Percentiles rank a stretch among this genome's conserved stretches.
phyloP scores from a whole-genome alignment of 1,284 basidiomycete genomes.

The Boletus hoseneyae region DNA sequence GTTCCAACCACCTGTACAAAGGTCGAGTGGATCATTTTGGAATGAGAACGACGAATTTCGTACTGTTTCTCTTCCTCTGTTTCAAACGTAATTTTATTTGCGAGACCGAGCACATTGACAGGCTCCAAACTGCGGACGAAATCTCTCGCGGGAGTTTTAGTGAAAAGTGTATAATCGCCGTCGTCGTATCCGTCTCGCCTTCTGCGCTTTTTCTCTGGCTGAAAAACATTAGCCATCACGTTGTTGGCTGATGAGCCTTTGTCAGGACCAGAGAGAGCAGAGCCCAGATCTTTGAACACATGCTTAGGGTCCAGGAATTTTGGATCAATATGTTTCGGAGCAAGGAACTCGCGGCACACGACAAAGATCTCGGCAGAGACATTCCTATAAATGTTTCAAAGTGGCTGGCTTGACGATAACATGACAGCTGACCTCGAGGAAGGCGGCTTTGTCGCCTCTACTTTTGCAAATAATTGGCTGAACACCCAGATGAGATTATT shows the following conservation, averaged over 20 bases:
- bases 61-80: slow-evolving; percentile 85
- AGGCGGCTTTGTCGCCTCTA: slow-evolving; percentile 98
- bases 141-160: slow-evolving; percentile 66
- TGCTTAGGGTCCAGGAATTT: slow-evolving; percentile 98
- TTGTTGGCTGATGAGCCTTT: slow-evolving; percentile 56
- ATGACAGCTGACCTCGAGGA: slow-evolving; percentile 74
- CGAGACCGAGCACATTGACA: slow-evolving; percentile 76
- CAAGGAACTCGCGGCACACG: slow-evolving; percentile 93
- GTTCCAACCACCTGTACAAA: slow-evolving; percentile 60
- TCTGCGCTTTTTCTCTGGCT: slow-evolving; percentile 94
- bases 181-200: slow-evolving; percentile 96
- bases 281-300: slow-evolving; percentile 90
- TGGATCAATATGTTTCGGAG: slow-evolving; percentile 94
- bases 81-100: slow-evolving; percentile 82
- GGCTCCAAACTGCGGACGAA: slow-evolving; percentile 77
- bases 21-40: slow-evolving; percentile 4
- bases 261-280: slow-evolving; percentile 47
- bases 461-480: slow-evolving; percentile 92
- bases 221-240: slow-evolving; percentile 86
- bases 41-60: slow-evolving; percentile 23
- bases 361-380: slow-evolving; percentile 99
- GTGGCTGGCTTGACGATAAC: slow-evolving; percentile 1
- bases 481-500: slow-evolving; percentile 99
- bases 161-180: slow-evolving; percentile 91
- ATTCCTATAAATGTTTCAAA: slow-evolving; percentile 56